phyloP scores from a whole-genome alignment of 2,329 filamentous ascomycete genomes.

The Ceratocystis ficicola region DNA sequence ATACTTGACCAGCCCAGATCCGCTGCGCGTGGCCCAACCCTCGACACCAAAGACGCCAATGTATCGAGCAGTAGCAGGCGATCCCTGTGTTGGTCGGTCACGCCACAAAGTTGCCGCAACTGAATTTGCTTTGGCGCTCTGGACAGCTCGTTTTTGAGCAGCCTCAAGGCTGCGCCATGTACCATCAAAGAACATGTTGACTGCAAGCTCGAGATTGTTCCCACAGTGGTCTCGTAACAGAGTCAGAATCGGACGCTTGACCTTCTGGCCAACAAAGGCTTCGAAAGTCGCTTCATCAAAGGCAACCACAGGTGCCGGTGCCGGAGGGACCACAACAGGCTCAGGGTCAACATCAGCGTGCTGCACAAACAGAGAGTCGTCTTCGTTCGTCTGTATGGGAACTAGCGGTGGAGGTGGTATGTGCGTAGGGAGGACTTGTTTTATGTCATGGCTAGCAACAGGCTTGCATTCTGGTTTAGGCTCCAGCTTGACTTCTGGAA shows the following conservation, averaged over 20 bases:
- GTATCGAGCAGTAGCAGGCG: slow-evolving; percentile 43
- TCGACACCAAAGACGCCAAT: slow-evolving; percentile 85
- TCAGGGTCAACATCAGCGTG: neutral
- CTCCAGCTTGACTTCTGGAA: neutral
- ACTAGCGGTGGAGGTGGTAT: neutral
- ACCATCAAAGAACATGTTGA: slow-evolving; percentile 60
- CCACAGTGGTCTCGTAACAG: slow-evolving; percentile 44
- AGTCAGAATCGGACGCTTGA: slow-evolving; percentile 38
- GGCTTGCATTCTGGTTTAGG: neutral
- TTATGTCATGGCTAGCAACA: neutral
- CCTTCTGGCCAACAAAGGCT: slow-evolving; percentile 46
- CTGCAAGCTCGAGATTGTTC: slow-evolving; percentile 47
- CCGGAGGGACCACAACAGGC: neutral
- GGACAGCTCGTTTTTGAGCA: slow-evolving; percentile 10
- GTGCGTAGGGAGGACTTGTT: neutral
- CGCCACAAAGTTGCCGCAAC: slow-evolving; percentile 12
- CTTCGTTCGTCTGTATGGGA: neutral
- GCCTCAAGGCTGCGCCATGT: slow-evolving; percentile 37
- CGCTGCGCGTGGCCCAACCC: slow-evolving; percentile 84
- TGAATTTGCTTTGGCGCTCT: slow-evolving; percentile 7
- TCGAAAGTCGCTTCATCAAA: slow-evolving; percentile 50
- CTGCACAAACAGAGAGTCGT: slow-evolving; percentile 17
- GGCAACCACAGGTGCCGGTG: slow-evolving; percentile 24
- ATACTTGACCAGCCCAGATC: slow-evolving; percentile 59
- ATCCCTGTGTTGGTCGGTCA: slow-evolving; percentile 24